These are phyloP conservation scores for Papiliotrema laurentii DNA, from an alignment of 1,284 basidiomycete species.

Conservation along the genomic window DNA sequence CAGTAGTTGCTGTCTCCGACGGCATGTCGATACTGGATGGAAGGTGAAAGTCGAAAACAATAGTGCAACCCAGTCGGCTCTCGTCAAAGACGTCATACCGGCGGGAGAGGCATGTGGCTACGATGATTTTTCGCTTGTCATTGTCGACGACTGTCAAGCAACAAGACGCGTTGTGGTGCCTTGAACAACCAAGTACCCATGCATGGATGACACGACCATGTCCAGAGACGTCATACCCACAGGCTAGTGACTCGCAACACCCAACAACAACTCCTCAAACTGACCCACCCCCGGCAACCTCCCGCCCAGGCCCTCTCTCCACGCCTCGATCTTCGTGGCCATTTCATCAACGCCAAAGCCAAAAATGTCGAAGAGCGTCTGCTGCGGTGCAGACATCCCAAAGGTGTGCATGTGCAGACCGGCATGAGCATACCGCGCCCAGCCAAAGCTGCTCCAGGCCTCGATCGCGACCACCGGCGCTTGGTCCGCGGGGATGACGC, in stretches of 20 bases:
- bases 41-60: too few relatives aligned
- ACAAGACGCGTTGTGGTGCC: too few relatives aligned
- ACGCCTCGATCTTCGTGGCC: constrained; percentile 23
- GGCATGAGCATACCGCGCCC: constrained; percentile 42
- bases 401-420: constrained; percentile 37
- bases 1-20: not conserved
- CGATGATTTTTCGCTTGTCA: too few relatives aligned
- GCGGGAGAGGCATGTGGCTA: too few relatives aligned
- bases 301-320: constrained; percentile 10
- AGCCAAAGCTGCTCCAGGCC: constrained; percentile 36
- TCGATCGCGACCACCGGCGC: constrained; percentile 37
- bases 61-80: too few relatives aligned
- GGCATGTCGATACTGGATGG: not conserved
- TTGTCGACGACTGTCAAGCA: too few relatives aligned
- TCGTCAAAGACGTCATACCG: too few relatives aligned
- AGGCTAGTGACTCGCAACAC: not conserved
- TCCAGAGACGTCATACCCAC: too few relatives aligned
- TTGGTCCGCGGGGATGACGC: constrained; percentile 18
- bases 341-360: constrained; percentile 36
- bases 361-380: constrained; percentile 32
- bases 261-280: constrained; percentile 35
- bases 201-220: too few relatives aligned
- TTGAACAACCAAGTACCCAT: too few relatives aligned
- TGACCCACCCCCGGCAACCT: constrained; percentile 35
- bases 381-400: constrained; percentile 25